A percentile compares a stretch with the other conserved stretches of the same genome.
Conservation (phyloP, 345 rosid species). For the Arabidopsis thaliana region TAIR10.1 NC_003076.8:6126501-6127000, state of each 20-base stretch:
- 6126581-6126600: slow-evolving; percentile 37
- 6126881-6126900: not conserved
- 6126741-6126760: not conserved
- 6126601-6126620: slow-evolving; percentile 24
- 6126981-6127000: no score
- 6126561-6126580: slow-evolving; percentile 35
- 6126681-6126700: slow-evolving; percentile 22
- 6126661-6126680: slow-evolving; percentile 1
- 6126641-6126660: slow-evolving; percentile 29
- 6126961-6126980: no score
- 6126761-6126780: not conserved
- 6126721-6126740: not conserved
- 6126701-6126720: not conserved
- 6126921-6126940: not conserved
- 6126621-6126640: slow-evolving; percentile 10
- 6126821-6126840: slow-evolving; percentile 12
- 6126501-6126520: slow-evolving; percentile 50
- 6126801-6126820: slow-evolving; percentile 3
- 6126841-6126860: slow-evolving; percentile 23
- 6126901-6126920: slow-evolving; percentile 12
- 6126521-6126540: slow-evolving; percentile 7
- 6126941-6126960: no score
- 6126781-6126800: not conserved
- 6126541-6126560: not conserved
- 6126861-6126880: not conserved